Percentiles rank a stretch among this genome's conserved stretches.
Evolutionary conservation across 495 filamentous ascomycete species (phyloP).

Genomic region (Penicillium tannophilum): DNA sequence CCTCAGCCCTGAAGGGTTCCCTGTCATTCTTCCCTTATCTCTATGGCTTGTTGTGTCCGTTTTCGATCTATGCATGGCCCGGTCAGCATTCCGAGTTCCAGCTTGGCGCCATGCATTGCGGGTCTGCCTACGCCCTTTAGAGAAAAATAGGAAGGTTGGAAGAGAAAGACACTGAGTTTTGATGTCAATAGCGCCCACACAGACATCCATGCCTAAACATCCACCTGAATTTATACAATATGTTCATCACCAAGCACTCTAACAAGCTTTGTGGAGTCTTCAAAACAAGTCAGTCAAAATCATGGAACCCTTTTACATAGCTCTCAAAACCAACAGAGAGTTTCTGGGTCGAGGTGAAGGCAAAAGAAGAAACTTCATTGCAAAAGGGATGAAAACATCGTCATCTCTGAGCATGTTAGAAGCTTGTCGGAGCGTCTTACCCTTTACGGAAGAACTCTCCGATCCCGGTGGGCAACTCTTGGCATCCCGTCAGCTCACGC

Average conservation of each 20-base stretch:
- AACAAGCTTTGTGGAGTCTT: no score
- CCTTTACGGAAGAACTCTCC: not conserved
- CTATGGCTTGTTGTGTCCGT: not conserved
- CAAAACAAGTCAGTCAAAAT: no score
- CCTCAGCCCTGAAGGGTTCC: not conserved
- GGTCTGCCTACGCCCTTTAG: not conserved
- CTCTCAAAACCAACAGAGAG: no score
- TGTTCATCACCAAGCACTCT: no score
- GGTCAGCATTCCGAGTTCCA: slow-evolving; percentile 1
- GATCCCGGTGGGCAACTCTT: not conserved
- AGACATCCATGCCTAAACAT: not conserved
- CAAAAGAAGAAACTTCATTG: no score
- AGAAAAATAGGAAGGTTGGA: not conserved
- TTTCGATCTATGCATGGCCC: not conserved
- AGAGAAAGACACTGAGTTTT: not conserved
- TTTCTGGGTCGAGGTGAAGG: no score
- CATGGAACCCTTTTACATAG: no score
- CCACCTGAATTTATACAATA: no score
- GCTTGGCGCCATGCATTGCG: not conserved
- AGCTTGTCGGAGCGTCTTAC: not conserved
- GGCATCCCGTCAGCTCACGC: not conserved
- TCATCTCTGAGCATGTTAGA: no score
- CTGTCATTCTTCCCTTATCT: no score
- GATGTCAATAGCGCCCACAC: not conserved
- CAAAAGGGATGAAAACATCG: no score